Percentiles rank a stretch among this genome's conserved stretches.
Conservation (phyloP, 805 yeast species). For the Martiniozyma abietophila region DNA sequence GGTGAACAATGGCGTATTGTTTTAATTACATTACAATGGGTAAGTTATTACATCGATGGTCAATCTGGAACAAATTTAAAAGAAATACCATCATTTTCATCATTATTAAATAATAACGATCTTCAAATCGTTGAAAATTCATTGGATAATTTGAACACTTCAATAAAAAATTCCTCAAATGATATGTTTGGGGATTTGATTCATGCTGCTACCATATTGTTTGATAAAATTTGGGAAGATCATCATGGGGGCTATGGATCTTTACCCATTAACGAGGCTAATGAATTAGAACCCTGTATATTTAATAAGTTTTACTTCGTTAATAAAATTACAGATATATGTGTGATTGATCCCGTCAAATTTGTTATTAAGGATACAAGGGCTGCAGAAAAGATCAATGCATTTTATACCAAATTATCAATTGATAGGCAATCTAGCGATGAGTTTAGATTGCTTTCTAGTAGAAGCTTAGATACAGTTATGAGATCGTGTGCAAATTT, state of each 20-base stretch:
- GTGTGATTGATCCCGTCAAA: conserved; percentile 42
- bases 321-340: conserved; percentile 41
- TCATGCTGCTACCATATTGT: conserved; percentile 36
- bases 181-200: conserved; percentile 42
- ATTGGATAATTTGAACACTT: conserved; percentile 51
- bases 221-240: conserved; percentile 21
- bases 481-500: conserved; percentile 32
- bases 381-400: conserved; percentile 40
- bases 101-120: conserved; percentile 38
- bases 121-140: conserved; percentile 44
- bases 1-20: conserved; percentile 57
- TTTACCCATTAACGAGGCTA: conserved; percentile 16
- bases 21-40: conserved; percentile 66
- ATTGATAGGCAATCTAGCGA: conserved; percentile 34
- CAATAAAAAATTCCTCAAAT: conserved; percentile 46
- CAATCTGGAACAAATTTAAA: conserved; percentile 34
- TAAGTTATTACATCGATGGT: conserved; percentile 62
- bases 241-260: conserved; percentile 10
- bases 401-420: conserved; percentile 37
- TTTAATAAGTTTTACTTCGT: conserved; percentile 50
- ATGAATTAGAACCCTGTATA: conserved; percentile 31
- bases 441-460: conserved; percentile 38
- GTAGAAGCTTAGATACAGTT: conserved; percentile 43
- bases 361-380: conserved; percentile 34
- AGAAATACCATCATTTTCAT: conserved; percentile 35